Percentiles rank a stretch among this genome's conserved stretches.
Evolutionary conservation across 352 stramenopile species (phyloP).

Genomic region (Lagenidium giganteum): DNA sequence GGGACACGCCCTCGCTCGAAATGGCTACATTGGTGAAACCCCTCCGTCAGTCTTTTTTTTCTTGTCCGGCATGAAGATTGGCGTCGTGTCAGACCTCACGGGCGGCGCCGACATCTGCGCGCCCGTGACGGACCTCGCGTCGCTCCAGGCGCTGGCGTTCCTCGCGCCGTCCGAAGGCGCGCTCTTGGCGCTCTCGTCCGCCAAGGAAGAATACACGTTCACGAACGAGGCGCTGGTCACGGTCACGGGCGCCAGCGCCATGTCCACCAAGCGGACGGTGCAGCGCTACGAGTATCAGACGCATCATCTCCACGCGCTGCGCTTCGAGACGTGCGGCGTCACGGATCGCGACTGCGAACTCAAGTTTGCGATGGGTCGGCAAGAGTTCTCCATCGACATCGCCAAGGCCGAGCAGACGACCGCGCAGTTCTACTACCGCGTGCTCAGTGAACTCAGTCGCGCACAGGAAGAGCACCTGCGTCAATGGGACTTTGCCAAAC

Average conservation of each 20-base stretch:
- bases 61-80: constrained; percentile 12
- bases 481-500: constrained; percentile 2
- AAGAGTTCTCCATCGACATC: constrained; percentile 16
- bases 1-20: no score
- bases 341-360: constrained; percentile 15
- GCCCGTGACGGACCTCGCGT: constrained; percentile 7
- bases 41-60: no score
- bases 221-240: constrained; percentile 9
- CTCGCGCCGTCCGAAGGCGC: neutral
- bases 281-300: constrained; percentile 9
- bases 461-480: constrained; percentile 4
- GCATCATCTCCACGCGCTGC: neutral
- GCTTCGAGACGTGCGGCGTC: constrained; percentile 10
- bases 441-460: constrained; percentile 3
- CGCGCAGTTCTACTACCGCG: constrained; percentile 9
- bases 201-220: constrained; percentile 16
- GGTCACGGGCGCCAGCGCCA: constrained; percentile 1
- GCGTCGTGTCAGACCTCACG: constrained; percentile 13
- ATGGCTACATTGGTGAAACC: no score
- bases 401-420: constrained; percentile 3
- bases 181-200: constrained; percentile 7
- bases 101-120: constrained; percentile 11
- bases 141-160: constrained; percentile 1
- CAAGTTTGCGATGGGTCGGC: constrained; percentile 9
- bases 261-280: constrained; percentile 9